A percentile compares a stretch with the other conserved stretches of the same genome.
These are phyloP conservation scores for Stipa capillata DNA, from an alignment of 176 grass and related monocot species.

Conservation along the genomic window DNA sequence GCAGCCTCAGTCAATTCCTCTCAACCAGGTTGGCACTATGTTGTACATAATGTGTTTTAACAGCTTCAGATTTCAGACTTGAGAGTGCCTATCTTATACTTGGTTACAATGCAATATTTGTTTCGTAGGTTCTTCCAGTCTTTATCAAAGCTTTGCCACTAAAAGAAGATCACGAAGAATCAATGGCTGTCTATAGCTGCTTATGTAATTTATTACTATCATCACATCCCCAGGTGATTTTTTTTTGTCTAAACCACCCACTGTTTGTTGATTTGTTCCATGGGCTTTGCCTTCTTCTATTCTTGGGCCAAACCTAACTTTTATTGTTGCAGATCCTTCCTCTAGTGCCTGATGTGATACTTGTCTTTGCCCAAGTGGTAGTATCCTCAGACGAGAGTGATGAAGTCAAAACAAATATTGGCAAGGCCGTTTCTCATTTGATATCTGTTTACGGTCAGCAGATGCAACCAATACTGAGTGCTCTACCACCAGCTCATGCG, in stretches of 20 bases:
- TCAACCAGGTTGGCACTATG: conserved; percentile 56
- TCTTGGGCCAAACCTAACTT: not conserved
- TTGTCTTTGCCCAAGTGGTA: conserved; percentile 85
- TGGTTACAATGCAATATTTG: not conserved
- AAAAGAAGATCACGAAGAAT: conserved; percentile 97
- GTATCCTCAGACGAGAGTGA: conserved; percentile 72
- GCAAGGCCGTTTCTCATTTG: conserved; percentile 70
- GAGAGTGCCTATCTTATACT: not conserved
- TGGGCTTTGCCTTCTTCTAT: not conserved
- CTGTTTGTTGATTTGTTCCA: conserved; percentile 3
- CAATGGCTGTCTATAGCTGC: conserved; percentile 82
- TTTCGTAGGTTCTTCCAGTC: conserved; percentile 74
- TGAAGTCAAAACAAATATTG: conserved; percentile 85
- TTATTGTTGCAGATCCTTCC: conserved; percentile 60
- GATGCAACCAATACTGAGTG: conserved; percentile 88
- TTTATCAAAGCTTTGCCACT: conserved; percentile 95
- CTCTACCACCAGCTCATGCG: conserved; percentile 73
- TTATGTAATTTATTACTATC: conserved; percentile 80
- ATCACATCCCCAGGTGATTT: conserved; percentile 72
- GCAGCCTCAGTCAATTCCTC: conserved; percentile 91
- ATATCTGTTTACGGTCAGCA: conserved; percentile 87
- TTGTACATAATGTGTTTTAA: conserved; percentile 12
- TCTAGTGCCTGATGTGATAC: conserved; percentile 71
- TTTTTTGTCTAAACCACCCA: not conserved
- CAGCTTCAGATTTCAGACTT: conserved; percentile 9